Base-by-base conservation (phyloP, 257 asterid species). In the Nemophila menziesii region DNA sequence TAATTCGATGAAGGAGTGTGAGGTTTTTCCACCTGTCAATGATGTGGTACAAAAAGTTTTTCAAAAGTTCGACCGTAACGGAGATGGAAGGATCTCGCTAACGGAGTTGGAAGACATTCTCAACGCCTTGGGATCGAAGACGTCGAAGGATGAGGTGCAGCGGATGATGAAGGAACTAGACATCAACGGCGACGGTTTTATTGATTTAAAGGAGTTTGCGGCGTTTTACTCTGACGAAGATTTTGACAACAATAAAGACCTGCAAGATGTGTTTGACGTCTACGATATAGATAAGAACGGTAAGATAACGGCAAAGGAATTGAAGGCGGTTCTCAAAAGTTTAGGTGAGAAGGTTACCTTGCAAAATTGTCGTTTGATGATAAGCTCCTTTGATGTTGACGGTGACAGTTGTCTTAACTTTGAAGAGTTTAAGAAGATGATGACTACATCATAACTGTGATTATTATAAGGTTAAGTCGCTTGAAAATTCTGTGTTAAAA, bases 231-330 rank as follows among this genome's bases (percentile, higher is more conserved):
- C 58, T 0, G 63, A n/a, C n/a, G n/a, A n/a, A 15, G 58, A 56
- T 0, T 44, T 48, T 48, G 16, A 49, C 1, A 40, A 54, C 54
- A 55, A 44, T 16, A 36, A n/a, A 6, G 68, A 62, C 40, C 33
- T 62, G 45, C 44, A 33, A 22, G 54, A 54, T 4, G 49, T 54
- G 0, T 62, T 62, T 15, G 58, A 62, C 22, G 43, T 62, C 21
- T 62, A 55, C 22, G 68, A 62, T n/a, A 13, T 47, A 17, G 22
- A 62, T 37, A 51, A 52, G 6, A 62, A 62, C 38, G 68, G 68
- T 8, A 62, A 43, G 46, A 62, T 62, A 16, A 41, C 68, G 49
- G 63, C 58, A 12, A 56, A 36, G 26, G 68, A 62, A 27, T 45
- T 62, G 37, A 44, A 34, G 12, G 20, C 24, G 23, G 63, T 37